These are phyloP conservation scores for Grosmannia penicillata DNA, from an alignment of 2,329 filamentous ascomycete species.

Conservation along the genomic window DNA sequence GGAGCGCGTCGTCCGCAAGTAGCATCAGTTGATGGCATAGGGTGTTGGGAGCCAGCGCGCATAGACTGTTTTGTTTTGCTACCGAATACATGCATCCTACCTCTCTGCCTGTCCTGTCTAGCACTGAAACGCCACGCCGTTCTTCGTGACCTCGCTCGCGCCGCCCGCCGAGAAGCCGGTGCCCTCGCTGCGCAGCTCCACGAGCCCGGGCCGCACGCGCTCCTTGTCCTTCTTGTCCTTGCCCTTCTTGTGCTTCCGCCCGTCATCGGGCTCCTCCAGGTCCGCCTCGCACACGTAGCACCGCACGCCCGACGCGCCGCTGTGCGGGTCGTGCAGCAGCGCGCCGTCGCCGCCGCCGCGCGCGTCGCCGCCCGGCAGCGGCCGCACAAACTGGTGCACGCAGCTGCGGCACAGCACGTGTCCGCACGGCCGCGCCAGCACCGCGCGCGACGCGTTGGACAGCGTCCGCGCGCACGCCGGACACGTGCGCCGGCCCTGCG, in stretches of 20 bases:
- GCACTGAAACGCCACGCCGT: slow-evolving; percentile 35
- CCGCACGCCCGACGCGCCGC: slow-evolving; percentile 29
- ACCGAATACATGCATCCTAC: not conserved
- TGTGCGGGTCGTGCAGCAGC: slow-evolving; percentile 36
- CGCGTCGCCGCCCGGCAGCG: slow-evolving; percentile 20
- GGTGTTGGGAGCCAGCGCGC: too few relatives aligned
- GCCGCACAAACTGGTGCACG: slow-evolving; percentile 67
- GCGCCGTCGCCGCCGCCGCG: slow-evolving; percentile 13
- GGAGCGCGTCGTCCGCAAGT: slow-evolving; percentile 2
- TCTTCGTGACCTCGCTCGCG: slow-evolving; percentile 63
- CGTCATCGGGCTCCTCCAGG: slow-evolving; percentile 37
- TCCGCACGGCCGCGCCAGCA: slow-evolving; percentile 75
- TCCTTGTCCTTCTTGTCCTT: slow-evolving; percentile 34
- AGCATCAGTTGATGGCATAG: too few relatives aligned
- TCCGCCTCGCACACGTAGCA: slow-evolving; percentile 85
- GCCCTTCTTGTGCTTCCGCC: slow-evolving; percentile 22
- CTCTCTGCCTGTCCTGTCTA: not conserved
- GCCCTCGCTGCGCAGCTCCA: slow-evolving; percentile 71
- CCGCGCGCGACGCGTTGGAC: slow-evolving; percentile 67
- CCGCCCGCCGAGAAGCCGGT: slow-evolving; percentile 90
- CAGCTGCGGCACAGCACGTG: slow-evolving; percentile 84
- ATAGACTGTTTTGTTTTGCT: too few relatives aligned
- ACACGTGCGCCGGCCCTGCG: slow-evolving; percentile 37
- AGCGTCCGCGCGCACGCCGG: slow-evolving; percentile 75
- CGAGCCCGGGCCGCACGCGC: slow-evolving; percentile 53